Evolutionary conservation across 305 asterid genomes (phyloP).

Genomic region (Withania somnifera): DNA sequence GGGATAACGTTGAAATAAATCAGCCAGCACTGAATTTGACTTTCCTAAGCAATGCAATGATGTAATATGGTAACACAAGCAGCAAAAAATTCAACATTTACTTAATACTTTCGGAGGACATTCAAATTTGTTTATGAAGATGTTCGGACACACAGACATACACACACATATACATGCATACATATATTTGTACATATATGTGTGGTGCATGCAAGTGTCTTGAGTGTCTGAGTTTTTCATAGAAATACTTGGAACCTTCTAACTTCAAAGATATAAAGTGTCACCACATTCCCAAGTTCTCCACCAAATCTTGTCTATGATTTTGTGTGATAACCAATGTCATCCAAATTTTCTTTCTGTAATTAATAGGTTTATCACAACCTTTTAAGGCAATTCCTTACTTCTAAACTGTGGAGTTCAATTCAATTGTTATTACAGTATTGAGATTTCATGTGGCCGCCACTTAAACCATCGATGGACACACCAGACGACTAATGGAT

Average conservation of each 20-base stretch:
- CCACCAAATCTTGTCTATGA: neutral
- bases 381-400: neutral
- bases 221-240: neutral
- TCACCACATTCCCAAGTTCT: neutral
- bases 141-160: neutral
- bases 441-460: neutral
- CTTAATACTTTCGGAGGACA: neutral
- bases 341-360: neutral
- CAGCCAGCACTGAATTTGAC: neutral
- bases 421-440: neutral
- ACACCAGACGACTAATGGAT: neutral
- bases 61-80: neutral
- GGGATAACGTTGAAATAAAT: neutral
- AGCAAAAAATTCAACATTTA: neutral
- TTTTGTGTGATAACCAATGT: neutral
- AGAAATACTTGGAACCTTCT: neutral
- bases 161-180: neutral
- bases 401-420: neutral
- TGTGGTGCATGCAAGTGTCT: neutral
- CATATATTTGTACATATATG: neutral
- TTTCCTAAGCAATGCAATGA: neutral
- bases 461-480: neutral
- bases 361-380: neutral
- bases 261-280: neutral
- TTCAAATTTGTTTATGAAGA: neutral